Percentiles rank a stretch among this genome's conserved stretches.
Evolutionary conservation across 2,329 filamentous ascomycete species (phyloP).

Genomic region (Plenodomus lindquistii): DNA sequence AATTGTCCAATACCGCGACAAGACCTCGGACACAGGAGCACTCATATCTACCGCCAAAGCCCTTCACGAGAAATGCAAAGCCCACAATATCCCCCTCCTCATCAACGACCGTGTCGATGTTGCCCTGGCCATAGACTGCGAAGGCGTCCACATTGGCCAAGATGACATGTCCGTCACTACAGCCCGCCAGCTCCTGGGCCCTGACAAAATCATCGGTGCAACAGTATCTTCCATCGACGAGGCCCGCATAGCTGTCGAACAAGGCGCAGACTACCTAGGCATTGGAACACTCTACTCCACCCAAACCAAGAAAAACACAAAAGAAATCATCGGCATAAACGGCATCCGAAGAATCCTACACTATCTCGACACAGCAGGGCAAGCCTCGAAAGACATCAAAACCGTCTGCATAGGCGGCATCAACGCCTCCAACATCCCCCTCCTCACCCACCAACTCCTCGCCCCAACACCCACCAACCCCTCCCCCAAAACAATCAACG

Average conservation of each 20-base stretch:
- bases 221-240: conserved; percentile 78
- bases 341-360: conserved; percentile 70
- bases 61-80: conserved; percentile 72
- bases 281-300: conserved; percentile 90
- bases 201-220: conserved; percentile 82
- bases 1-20: conserved; percentile 89
- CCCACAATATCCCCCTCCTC: conserved; percentile 74
- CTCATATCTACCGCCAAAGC: conserved; percentile 71
- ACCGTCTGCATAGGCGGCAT: conserved; percentile 89
- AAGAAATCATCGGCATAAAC: conserved; percentile 74
- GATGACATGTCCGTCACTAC: conserved; percentile 77
- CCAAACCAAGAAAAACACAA: conserved; percentile 80
- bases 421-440: conserved; percentile 73
- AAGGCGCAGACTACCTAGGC: conserved; percentile 87
- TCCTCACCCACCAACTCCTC: conserved; percentile 72
- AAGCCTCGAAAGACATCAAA: conserved; percentile 35
- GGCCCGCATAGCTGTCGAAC: conserved; percentile 69
- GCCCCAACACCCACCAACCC: conserved; percentile 30
- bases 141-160: conserved; percentile 93
- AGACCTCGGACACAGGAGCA: conserved; percentile 72
- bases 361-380: conserved; percentile 55
- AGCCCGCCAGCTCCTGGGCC: conserved; percentile 74
- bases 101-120: conserved; percentile 95
- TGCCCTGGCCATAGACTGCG: conserved; percentile 79
- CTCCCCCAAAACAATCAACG: conserved; percentile 67